Base-by-base conservation (phyloP, 257 asterid species). In the Marsdenia floribunda region DNA sequence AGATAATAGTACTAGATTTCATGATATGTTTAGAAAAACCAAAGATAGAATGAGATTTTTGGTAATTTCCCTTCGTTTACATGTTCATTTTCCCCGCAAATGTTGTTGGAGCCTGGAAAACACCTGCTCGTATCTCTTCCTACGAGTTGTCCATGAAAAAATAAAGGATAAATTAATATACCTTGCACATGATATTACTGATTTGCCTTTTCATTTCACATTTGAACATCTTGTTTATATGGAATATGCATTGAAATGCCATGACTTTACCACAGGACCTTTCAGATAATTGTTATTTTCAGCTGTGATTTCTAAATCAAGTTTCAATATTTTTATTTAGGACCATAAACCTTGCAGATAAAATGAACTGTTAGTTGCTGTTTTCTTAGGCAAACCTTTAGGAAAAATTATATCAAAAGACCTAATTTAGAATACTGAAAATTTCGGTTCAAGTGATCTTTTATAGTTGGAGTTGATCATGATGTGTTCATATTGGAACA, bases 221-320 rank as follows among this genome's bases (percentile, higher is more conserved):
- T 50, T 65, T 75, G 37, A 64, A 75, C 38, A 55, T 14, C 22
- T 66, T n/a, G 22, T 52, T 65, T 75, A 40, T 3, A 40, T 19
- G 4, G 35, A 16, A 13, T 15, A 38, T 13, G 68, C 16, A 67
- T 18, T 40, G 42, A 55, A 38, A 50, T 53, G 16, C 37, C 22
- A 16, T 40, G 74, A 67, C 3, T n/a, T 66, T 6, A 70, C 16
- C 52, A 47, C 14, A 10, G 58, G 38, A 21, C 33, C 29, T 26
- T 26, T 65, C 21, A 52, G 40, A 40, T 18, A 44, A 59, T 67
- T 53, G 15, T 38, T 54, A 16, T 67, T 67, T 2, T 14, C 21
- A 38, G n/a, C 52, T 26, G 60, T 47, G 13, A 5, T 46, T 19
- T 15, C 42, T 13, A 24, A 1, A 29, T 46, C 29, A 58, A 24